Percentiles rank a stretch among this genome's conserved stretches.
phyloP scores from a whole-genome alignment of 2,329 filamentous ascomycete genomes.

The Zymoseptoria crescenta region DNA sequence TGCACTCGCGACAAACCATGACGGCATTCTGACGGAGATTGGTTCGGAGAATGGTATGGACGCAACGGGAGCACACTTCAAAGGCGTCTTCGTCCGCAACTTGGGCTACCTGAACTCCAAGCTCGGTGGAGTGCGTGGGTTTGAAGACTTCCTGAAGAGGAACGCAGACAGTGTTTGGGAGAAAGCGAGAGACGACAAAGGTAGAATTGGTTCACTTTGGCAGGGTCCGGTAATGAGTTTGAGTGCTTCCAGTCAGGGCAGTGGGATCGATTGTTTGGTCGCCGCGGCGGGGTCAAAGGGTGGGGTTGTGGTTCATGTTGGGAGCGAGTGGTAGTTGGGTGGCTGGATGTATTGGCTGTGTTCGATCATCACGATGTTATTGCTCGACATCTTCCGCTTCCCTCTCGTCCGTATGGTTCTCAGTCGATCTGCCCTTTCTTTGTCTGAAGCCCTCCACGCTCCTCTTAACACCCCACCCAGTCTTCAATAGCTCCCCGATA shows the following conservation, averaged over 20 bases:
- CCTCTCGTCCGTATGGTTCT: background rate
- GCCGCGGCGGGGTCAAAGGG: conserved; percentile 29
- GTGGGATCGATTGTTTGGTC: conserved; percentile 59
- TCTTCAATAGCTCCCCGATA: conserved; percentile 60
- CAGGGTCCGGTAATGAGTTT: conserved; percentile 48
- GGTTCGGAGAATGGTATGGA: conserved; percentile 23
- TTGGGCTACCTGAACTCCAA: conserved; percentile 47
- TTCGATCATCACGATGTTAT: background rate
- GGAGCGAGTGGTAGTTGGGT: background rate
- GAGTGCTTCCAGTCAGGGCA: conserved; percentile 54
- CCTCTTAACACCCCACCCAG: conserved; percentile 58
- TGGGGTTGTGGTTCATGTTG: background rate
- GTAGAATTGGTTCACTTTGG: conserved; percentile 52
- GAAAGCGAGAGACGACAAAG: conserved; percentile 45
- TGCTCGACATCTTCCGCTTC: background rate
- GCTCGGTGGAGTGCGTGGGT: conserved; percentile 42
- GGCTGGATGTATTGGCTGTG: background rate
- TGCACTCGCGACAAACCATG: conserved; percentile 25
- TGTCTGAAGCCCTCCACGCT: conserved; percentile 10
- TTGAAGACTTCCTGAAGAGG: conserved; percentile 46
- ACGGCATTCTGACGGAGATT: conserved; percentile 34
- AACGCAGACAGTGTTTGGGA: conserved; percentile 60
- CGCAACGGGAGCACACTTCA: conserved; percentile 53
- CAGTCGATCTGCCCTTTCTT: background rate
- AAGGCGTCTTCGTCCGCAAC: conserved; percentile 63